These are phyloP conservation scores for Elsinoe fawcettii DNA, from an alignment of 2,329 filamentous ascomycete species.

Conservation along the genomic window DNA sequence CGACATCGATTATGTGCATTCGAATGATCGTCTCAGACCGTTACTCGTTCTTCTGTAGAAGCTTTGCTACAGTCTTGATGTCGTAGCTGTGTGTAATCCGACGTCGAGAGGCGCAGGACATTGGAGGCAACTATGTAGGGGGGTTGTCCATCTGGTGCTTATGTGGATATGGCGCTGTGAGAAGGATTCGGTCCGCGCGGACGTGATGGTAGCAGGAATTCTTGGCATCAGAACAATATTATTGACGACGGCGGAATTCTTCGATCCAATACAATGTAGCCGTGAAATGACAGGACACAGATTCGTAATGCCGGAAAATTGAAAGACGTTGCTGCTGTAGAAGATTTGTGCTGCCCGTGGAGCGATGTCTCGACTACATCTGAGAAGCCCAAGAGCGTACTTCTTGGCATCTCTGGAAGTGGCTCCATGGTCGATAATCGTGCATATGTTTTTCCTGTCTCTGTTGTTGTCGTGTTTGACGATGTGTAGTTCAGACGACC, in stretches of 20 bases:
- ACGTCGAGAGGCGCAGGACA: no score
- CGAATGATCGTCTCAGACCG: no score
- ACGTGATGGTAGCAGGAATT: neutral
- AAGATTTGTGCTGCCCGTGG: neutral
- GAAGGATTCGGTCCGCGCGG: no score
- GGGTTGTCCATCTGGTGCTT: no score
- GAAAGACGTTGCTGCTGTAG: neutral
- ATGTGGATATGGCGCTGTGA: no score
- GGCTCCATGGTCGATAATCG: neutral
- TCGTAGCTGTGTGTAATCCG: no score
- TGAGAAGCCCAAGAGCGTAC: neutral
- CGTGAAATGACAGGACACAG: neutral
- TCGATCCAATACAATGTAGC: neutral
- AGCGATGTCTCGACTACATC: neutral
- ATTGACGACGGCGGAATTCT: neutral
- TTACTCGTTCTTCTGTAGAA: no score
- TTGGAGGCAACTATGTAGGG: no score
- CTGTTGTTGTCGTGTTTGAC: neutral
- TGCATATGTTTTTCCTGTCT: no score
- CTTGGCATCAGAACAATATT: neutral
- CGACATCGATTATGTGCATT: no score
- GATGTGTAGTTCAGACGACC: no score
- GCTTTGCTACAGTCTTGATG: no score
- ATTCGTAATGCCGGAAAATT: neutral
- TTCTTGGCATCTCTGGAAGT: neutral